A percentile compares a stretch with the other conserved stretches of the same genome.
Evolutionary conservation across 2,329 filamentous ascomycete genomes (phyloP).

Genomic region (Pseudocercospora crystallina): DNA sequence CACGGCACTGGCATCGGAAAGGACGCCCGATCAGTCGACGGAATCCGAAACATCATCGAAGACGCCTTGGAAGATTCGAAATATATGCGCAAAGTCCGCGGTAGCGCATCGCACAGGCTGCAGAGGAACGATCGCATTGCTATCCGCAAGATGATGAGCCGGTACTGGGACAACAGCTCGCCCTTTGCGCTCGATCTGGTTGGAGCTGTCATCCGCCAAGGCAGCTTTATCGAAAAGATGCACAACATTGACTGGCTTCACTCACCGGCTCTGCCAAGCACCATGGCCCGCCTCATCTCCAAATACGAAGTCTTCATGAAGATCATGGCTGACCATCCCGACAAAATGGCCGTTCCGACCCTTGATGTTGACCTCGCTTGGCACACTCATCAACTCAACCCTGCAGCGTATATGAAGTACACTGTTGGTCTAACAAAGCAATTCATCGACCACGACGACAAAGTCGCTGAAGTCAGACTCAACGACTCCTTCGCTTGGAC

Average conservation of each 20-base stretch:
- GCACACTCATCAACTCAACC: constrained; percentile 77
- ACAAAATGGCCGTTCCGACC: constrained; percentile 63
- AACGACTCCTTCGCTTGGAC: constrained; percentile 71
- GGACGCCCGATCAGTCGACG: constrained; percentile 23
- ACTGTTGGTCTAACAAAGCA: constrained; percentile 50
- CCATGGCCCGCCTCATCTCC: constrained; percentile 62
- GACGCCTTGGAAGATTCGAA: constrained; percentile 40
- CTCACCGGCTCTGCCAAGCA: constrained; percentile 62
- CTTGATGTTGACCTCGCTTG: constrained; percentile 73
- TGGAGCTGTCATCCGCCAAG: constrained; percentile 66
- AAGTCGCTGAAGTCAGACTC: constrained; percentile 68
- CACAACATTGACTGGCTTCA: constrained; percentile 74
- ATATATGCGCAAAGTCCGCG: constrained; percentile 41
- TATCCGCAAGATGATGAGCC: constrained; percentile 66
- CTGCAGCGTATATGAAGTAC: constrained; percentile 61
- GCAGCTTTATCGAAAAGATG: constrained; percentile 72
- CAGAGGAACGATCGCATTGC: constrained; percentile 37
- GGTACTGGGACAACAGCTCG: constrained; percentile 68
- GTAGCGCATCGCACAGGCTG: constrained; percentile 10
- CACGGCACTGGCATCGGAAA: not conserved
- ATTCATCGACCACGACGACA: constrained; percentile 82
- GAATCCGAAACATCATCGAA: constrained; percentile 55
- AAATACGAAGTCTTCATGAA: constrained; percentile 66
- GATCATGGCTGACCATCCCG: constrained; percentile 55
- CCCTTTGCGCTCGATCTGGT: constrained; percentile 65